Conservation (phyloP, 2,329 filamentous ascomycete species). For the Epichloe sibirici region DNA sequence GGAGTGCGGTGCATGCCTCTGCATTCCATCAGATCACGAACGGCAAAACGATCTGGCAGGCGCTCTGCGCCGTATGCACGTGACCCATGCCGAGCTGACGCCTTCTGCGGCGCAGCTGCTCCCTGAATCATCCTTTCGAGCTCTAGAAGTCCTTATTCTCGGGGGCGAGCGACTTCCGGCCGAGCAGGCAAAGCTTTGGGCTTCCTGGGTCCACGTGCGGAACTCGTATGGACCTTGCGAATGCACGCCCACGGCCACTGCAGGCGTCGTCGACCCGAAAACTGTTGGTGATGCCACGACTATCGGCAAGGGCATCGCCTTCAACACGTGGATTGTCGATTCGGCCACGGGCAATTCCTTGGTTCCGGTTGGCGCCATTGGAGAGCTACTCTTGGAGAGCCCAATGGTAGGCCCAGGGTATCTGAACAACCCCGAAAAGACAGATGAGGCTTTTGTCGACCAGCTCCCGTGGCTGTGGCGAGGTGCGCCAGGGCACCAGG, state of each 20-base stretch:
- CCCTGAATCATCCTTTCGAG: neutral
- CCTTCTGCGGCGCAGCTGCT: conserved; percentile 14
- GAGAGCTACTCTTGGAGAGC: conserved; percentile 28
- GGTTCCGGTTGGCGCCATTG: conserved; percentile 18
- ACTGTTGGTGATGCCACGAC: neutral
- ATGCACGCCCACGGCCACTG: neutral
- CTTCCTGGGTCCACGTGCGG: neutral
- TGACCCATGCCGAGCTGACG: conserved; percentile 34
- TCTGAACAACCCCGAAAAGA: conserved; percentile 33
- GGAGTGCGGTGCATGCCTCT: conserved; percentile 5
- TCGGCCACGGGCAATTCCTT: conserved; percentile 8
- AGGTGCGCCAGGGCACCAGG: neutral
- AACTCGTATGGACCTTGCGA: conserved; percentile 1
- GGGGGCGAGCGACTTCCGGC: neutral
- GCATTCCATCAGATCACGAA: conserved; percentile 20
- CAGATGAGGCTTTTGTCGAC: conserved; percentile 23
- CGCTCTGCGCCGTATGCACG: conserved; percentile 24
- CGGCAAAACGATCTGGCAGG: conserved; percentile 33
- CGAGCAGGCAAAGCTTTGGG: neutral
- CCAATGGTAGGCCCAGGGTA: conserved; percentile 37
- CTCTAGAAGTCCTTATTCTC: neutral
- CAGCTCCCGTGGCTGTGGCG: neutral
- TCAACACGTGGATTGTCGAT: neutral
- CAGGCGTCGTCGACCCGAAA: neutral
- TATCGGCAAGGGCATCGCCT: neutral